Base-by-base conservation (phyloP, 805 yeast species). In the Starmerella tilneyi region DNA sequence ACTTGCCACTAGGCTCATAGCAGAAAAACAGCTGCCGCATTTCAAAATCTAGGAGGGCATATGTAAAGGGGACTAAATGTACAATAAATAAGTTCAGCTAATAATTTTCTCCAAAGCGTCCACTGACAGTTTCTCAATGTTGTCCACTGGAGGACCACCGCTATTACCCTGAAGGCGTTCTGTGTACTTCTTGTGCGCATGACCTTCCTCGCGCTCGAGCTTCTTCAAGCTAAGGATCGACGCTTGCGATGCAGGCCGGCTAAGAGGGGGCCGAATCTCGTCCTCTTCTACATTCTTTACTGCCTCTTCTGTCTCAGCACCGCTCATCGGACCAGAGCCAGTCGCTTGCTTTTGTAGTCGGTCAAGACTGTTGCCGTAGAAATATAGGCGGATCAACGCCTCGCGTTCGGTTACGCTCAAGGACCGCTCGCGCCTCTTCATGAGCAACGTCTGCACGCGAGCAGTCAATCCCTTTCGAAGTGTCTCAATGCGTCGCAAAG, bases 161-260 rank as follows among this genome's bases (percentile, higher is more conserved):
- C n/a, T n/a, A n/a, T n/a, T n/a, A n/a, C 33, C 36, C 21, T 30
- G 20, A n/a, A 46, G 15, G 15, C 35, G 30, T 9, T 46, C 49
- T n/a, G 50, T 76, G 16, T 94, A 94, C 78, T 85, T 78, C 64
- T 81, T 78, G 62, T 84, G 95, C 52, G 85, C 72, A 58, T 83
- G 94, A 56, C 96, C 96, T 67, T 86, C 96, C 60, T 86, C 96
- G 49, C 78, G 79, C 59, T 85, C 95, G 61, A 82, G 84, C 51
- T 74, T 75, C 60, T 76, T 52, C 29, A 56, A 47, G 24, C 55
- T 52, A 21, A 24, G 77, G 9, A 73, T 55, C 2, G 65, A 61
- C 2, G 61, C 57, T 7, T 47, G 43, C 9, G 62, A 56, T 6
- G 62, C 51, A 34, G 52, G 44, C 7, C 66, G 52, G 33, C 51